These are phyloP conservation scores for Penicillium antarcticum DNA, from an alignment of 495 filamentous ascomycete species.

Conservation along the genomic window DNA sequence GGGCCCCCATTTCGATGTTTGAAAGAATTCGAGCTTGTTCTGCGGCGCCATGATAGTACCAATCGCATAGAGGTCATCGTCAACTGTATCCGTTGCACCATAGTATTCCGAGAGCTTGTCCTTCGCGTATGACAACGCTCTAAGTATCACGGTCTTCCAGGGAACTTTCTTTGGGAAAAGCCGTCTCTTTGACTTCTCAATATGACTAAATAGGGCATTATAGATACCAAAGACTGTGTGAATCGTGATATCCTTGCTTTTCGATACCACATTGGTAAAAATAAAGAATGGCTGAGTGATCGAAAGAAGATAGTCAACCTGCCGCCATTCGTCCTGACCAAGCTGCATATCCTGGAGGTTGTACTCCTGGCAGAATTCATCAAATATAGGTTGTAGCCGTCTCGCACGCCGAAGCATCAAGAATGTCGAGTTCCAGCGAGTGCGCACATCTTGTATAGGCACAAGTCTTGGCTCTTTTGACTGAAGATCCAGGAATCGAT, in stretches of 20 bases:
- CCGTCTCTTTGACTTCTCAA: constrained; percentile 1
- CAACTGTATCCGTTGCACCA: constrained; percentile 1
- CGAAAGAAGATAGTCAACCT: constrained; percentile 20
- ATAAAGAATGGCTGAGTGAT: constrained; percentile 15
- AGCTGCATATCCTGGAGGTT: constrained; percentile 2
- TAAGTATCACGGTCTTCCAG: constrained; percentile 12
- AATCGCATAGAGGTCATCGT: constrained; percentile 17
- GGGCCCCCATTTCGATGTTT: constrained; percentile 4
- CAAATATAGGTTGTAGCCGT: not conserved
- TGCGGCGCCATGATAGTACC: constrained; percentile 11
- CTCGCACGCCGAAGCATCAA: not conserved
- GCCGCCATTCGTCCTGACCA: not conserved
- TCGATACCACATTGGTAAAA: constrained; percentile 7
- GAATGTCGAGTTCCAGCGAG: not conserved
- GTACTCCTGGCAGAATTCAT: constrained; percentile 8
- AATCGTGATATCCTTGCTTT: constrained; percentile 13
- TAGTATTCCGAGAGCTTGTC: constrained; percentile 17
- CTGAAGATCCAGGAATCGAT: no score
- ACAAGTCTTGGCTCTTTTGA: not conserved
- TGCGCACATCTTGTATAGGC: not conserved
- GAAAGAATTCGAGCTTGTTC: constrained; percentile 20
- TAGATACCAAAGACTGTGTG: constrained; percentile 18
- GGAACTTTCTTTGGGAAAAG: not conserved
- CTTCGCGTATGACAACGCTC: not conserved
- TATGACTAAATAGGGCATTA: constrained; percentile 10